Evolutionary conservation across 2,329 filamentous ascomycete genomes (phyloP), one percentile per base, ranked within the genome.

Genomic region (Pseudogymnoascus sp.): DNA sequence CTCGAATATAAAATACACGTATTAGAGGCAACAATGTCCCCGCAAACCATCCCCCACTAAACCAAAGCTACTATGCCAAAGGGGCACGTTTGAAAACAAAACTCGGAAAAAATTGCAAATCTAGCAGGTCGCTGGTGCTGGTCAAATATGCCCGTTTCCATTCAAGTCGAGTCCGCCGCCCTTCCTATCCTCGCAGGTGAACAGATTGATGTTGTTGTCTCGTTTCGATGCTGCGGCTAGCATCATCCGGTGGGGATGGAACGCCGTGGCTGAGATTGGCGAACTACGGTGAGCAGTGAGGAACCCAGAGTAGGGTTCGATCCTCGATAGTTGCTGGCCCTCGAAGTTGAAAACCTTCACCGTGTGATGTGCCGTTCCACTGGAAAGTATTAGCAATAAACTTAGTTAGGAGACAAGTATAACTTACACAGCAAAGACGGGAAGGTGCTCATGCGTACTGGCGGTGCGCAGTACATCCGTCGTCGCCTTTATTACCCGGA

Each of bases 281-380:
- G 87, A 85, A 62, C 87, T 86, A 59, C 90, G 87, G 71, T 86
- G 91, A 69, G 92, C 88, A 65, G 90, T 86, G 14, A 96, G 78
- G 78, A 95, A 95, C 71, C 88, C 91, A 54, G 90, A 91, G 74
- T 96, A 95, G 0, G 93, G 93, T 73, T 97, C 92, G 65, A 94
- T 85, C 18, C 85, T 86, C 5, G 90, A 94, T 57, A 97, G 85
- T 66, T 89, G 84, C 60, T 81, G 81, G 35, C 91, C 90, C 63
- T 89, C 88, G 63, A 94, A 86, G 75, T 96, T 97, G 80, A 94
- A 97, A 18, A 96, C 86, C 74, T 95, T 95, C 69, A 97, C 90
- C 22, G 86, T 83, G 71, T 96, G 92, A 58, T 88, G 84, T 61
- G 92, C 92, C 25, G 92, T 94, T 69, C 94, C 94, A 64, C 92